These are phyloP conservation scores for Cutaneotrichosporon cutaneum DNA, from an alignment of 1,284 basidiomycete species.

Conservation along the genomic window DNA sequence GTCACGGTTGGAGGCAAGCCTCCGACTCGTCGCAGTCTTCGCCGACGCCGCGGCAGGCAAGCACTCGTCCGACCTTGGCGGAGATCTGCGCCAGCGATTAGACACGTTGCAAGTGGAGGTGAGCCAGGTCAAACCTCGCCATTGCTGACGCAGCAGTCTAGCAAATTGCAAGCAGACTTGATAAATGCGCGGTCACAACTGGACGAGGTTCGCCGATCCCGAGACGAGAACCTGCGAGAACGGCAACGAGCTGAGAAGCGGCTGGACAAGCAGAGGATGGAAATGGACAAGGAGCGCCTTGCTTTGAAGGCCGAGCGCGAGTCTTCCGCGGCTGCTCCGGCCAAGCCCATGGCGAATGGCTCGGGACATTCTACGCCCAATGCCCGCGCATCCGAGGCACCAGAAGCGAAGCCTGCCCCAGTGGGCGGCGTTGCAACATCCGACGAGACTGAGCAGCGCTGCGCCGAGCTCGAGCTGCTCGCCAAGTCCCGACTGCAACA, in stretches of 20 bases:
- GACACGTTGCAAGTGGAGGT: constrained; percentile 42
- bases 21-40: constrained; percentile 36
- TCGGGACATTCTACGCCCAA: constrained; percentile 57
- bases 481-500: constrained; percentile 36
- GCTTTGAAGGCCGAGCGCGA: constrained; percentile 50
- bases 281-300: constrained; percentile 57
- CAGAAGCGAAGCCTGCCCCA: constrained; percentile 2
- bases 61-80: constrained; percentile 3
- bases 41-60: constrained; percentile 24
- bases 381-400: constrained; percentile 30
- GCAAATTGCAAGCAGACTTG: constrained; percentile 55
- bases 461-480: constrained; percentile 39
- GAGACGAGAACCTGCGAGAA: constrained; percentile 60
- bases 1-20: constrained; percentile 36
- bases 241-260: constrained; percentile 67
- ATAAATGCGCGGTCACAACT: constrained; percentile 62
- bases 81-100: constrained; percentile 17
- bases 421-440: constrained; percentile 3
- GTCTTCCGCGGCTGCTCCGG: constrained; percentile 20
- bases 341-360: constrained; percentile 59
- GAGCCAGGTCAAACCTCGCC: not conserved
- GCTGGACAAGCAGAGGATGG: constrained; percentile 69
- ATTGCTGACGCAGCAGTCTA: constrained; percentile 24
- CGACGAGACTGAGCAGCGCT: constrained; percentile 26
- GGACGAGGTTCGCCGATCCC: constrained; percentile 60